phyloP scores from a whole-genome alignment of 208 protist genomes.

The Leishmania gerbilli region DNA sequence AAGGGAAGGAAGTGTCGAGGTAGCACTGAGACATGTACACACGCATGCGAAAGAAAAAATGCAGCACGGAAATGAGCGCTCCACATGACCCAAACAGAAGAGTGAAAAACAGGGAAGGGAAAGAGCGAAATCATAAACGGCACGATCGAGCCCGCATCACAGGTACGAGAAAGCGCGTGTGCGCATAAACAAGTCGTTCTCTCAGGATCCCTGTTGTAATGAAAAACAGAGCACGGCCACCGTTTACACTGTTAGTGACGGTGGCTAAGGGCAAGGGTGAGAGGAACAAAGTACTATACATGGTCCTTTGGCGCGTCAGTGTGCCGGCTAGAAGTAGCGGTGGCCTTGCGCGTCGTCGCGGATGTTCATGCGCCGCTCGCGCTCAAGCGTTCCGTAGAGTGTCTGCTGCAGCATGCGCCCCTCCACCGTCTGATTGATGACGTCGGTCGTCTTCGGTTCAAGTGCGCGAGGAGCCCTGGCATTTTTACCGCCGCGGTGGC shows the following conservation, averaged over 20 bases:
- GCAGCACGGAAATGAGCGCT: background rate
- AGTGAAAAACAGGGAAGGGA: background rate
- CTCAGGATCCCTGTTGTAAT: background rate
- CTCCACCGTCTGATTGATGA: conserved; percentile 64
- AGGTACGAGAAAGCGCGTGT: background rate
- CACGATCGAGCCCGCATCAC: background rate
- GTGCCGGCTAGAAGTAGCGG: conserved; percentile 40
- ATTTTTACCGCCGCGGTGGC: conserved; percentile 46
- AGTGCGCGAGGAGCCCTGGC: conserved; percentile 45
- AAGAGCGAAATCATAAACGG: background rate
- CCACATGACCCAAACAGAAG: background rate
- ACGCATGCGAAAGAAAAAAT: background rate
- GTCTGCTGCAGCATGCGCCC: conserved; percentile 63
- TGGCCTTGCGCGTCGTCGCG: conserved; percentile 47
- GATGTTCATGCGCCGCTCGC: conserved; percentile 65
- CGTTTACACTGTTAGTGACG: background rate
- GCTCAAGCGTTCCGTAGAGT: conserved; percentile 38
- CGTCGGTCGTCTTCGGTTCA: conserved; percentile 52
- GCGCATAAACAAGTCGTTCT: background rate
- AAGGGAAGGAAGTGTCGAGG: too few species aligned
- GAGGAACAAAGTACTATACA: background rate
- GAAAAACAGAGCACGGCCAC: background rate
- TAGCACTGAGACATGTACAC: background rate
- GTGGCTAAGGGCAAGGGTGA: background rate
- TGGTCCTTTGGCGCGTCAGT: background rate